phyloP scores from a whole-genome alignment of 331 rosid genomes.

The Malus hybrid region DNA sequence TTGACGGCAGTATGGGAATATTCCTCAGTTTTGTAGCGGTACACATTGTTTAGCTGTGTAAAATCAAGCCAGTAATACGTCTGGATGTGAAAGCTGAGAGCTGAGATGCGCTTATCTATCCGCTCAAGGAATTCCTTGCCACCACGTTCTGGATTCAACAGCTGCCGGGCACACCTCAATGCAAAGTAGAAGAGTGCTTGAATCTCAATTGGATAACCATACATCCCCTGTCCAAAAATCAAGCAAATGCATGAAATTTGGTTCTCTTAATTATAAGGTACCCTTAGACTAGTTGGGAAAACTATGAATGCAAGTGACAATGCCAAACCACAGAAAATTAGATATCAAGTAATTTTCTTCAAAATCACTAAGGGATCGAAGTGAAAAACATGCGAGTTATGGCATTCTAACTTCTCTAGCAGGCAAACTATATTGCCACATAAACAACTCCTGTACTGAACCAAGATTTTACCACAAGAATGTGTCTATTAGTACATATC shows the following conservation, averaged over 20 bases:
- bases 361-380: not conserved
- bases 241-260: not conserved
- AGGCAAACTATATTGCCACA: not conserved
- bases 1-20: conserved; percentile 21
- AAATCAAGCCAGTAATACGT: conserved; percentile 24
- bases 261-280: not conserved
- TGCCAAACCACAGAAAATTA: not conserved
- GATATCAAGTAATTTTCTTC: not conserved
- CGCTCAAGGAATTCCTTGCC: conserved; percentile 8
- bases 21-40: conserved; percentile 25
- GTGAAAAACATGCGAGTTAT: not conserved
- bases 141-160: conserved; percentile 5
- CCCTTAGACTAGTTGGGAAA: no score
- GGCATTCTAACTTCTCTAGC: not conserved
- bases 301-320: no score
- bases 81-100: conserved; percentile 15
- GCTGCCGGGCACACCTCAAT: conserved; percentile 5
- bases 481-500: not conserved
- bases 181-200: conserved; percentile 6
- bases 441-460: not conserved
- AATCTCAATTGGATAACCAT: conserved; percentile 9
- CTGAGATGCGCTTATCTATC: conserved; percentile 1
- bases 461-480: not conserved
- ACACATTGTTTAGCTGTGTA: conserved; percentile 14
- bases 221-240: not conserved